Percentiles rank a stretch among this genome's conserved stretches.
Evolutionary conservation across 148 eudicot genomes (phyloP).

Genomic region (Chenopodium formosanum): DNA sequence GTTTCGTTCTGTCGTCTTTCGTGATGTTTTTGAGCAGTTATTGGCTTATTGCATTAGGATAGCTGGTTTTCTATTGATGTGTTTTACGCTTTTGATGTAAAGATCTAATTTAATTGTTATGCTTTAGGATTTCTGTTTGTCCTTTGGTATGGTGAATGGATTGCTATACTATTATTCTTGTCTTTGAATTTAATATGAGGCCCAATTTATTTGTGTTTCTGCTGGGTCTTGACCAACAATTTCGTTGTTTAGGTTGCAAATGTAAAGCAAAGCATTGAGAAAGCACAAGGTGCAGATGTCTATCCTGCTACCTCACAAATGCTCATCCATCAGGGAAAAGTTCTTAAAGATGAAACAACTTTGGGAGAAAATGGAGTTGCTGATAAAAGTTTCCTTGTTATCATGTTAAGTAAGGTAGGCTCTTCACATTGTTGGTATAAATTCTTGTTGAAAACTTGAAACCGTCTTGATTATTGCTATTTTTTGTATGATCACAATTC

Average conservation of each 20-base stretch:
- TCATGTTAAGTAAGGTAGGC: constrained; percentile 67
- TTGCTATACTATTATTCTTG: neutral
- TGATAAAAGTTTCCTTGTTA: constrained; percentile 62
- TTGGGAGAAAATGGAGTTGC: constrained; percentile 67
- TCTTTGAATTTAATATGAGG: neutral
- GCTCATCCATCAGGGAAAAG: constrained; percentile 86
- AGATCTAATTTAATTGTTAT: neutral
- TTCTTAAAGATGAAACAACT: constrained; percentile 71
- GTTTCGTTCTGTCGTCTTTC: no score
- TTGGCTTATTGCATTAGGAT: neutral
- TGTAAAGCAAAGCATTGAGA: constrained; percentile 70
- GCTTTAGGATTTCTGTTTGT: neutral
- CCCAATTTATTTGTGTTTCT: neutral
- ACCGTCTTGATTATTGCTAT: neutral
- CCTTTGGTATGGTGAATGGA: neutral
- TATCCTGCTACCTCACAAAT: constrained; percentile 72
- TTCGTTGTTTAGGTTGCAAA: constrained; percentile 51
- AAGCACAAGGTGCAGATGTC: constrained; percentile 54
- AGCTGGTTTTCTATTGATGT: neutral
- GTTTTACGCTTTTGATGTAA: neutral
- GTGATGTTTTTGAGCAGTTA: no score
- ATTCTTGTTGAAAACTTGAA: neutral
- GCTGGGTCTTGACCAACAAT: constrained; percentile 5
- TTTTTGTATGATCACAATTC: neutral
- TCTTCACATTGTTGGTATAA: neutral